Evolutionary conservation across 352 stramenopile genomes (phyloP).

Genomic region (Peronosclerospora sorghi): DNA sequence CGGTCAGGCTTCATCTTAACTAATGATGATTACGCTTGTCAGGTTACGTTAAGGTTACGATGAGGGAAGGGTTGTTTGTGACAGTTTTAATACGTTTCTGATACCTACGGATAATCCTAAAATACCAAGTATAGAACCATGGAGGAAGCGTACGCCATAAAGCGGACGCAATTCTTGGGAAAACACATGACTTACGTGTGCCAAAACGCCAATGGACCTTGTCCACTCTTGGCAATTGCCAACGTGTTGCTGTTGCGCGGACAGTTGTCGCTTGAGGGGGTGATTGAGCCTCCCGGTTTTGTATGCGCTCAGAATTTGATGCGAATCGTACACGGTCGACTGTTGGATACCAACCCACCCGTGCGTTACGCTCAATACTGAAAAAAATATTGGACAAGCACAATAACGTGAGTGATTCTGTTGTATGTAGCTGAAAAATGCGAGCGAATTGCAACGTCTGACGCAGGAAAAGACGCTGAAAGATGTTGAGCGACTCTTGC

Average conservation of each 20-base stretch:
- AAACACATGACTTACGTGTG: constrained; percentile 85
- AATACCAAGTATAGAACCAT: constrained; percentile 4
- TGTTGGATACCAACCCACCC: constrained; percentile 77
- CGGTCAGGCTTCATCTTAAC: constrained; percentile 19
- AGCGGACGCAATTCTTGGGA: constrained; percentile 67
- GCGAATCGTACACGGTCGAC: constrained; percentile 77
- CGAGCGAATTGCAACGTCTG: constrained; percentile 43
- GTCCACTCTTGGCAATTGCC: constrained; percentile 91
- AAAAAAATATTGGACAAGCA: neutral
- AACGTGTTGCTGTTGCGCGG: constrained; percentile 93
- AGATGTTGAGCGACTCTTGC: constrained; percentile 87
- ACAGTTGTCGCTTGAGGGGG: constrained; percentile 69
- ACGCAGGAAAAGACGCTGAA: constrained; percentile 81
- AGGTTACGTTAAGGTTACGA: too few relatives aligned
- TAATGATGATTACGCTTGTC: neutral
- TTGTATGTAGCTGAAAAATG: constrained; percentile 23
- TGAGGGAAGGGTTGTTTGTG: too few relatives aligned
- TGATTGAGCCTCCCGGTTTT: constrained; percentile 42
- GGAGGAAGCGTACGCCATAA: constrained; percentile 72
- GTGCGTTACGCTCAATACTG: constrained; percentile 9
- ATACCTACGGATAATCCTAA: neutral
- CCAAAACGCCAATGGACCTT: constrained; percentile 98
- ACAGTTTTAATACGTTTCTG: too few relatives aligned
- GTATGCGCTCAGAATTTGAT: constrained; percentile 88
- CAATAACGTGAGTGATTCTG: constrained; percentile 2